These are phyloP conservation scores for Salix purpurea DNA, from an alignment of 345 rosid species.

Conservation along the genomic window DNA sequence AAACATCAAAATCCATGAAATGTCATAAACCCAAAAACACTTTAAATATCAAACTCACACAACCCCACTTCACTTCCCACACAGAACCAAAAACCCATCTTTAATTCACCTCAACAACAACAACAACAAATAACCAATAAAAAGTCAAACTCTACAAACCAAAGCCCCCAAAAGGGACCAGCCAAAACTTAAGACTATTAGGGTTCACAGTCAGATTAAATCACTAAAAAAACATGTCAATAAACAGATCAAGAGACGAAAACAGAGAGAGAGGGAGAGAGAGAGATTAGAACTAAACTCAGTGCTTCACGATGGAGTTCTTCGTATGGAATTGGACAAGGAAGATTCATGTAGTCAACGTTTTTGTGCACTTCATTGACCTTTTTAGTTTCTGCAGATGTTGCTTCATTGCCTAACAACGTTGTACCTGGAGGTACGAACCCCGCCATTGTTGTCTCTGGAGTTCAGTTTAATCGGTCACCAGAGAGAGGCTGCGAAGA, in stretches of 20 bases:
- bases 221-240: too few species aligned
- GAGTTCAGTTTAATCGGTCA: too few species aligned
- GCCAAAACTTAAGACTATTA: too few species aligned
- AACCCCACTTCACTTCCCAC: not conserved
- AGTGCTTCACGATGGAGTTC: conserved; percentile 88
- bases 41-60: not conserved
- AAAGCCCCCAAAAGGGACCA: not conserved
- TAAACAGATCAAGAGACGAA: too few species aligned
- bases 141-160: not conserved
- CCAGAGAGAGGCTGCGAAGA: not conserved
- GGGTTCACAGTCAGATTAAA: too few species aligned
- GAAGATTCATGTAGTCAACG: conserved; percentile 66
- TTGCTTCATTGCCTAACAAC: conserved; percentile 21
- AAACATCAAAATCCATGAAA: not conserved
- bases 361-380: conserved; percentile 40
- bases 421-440: not conserved
- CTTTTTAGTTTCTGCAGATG: conserved; percentile 10
- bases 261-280: too few species aligned
- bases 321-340: conserved; percentile 85
- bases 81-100: not conserved
- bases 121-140: not conserved
- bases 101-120: not conserved
- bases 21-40: not conserved
- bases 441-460: too few species aligned
- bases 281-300: conserved; percentile 34